phyloP scores from a whole-genome alignment of 2,329 filamentous ascomycete species.

The Diplodia scrobiculata region DNA sequence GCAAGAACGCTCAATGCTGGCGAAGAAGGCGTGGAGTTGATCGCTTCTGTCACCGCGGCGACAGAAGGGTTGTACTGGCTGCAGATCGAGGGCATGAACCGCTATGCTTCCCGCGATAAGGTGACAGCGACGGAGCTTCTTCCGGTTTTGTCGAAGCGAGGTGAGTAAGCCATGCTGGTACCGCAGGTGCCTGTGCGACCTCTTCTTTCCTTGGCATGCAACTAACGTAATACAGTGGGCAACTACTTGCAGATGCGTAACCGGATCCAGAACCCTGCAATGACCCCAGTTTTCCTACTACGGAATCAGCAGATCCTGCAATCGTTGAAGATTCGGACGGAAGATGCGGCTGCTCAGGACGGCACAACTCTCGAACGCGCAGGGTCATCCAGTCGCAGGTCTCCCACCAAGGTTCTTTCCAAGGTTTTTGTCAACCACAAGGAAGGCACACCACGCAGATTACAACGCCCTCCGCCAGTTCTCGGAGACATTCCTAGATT shows the following conservation, averaged over 20 bases:
- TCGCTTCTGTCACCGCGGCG: conserved; percentile 61
- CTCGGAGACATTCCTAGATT: conserved; percentile 42
- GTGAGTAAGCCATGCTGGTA: conserved; percentile 53
- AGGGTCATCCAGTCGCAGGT: conserved; percentile 67
- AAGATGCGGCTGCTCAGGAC: conserved; percentile 42
- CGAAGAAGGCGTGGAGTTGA: conserved; percentile 66
- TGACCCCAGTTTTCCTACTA: conserved; percentile 70
- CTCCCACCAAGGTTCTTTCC: conserved; percentile 86
- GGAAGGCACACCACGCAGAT: conserved; percentile 39
- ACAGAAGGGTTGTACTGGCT: conserved; percentile 60
- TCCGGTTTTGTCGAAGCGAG: conserved; percentile 70
- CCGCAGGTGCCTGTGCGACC: background rate
- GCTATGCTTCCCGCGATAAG: conserved; percentile 72
- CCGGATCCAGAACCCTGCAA: conserved; percentile 63
- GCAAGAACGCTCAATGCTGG: conserved; percentile 56
- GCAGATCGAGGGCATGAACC: conserved; percentile 66
- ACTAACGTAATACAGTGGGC: conserved; percentile 57
- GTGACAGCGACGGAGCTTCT: conserved; percentile 72
- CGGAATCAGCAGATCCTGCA: conserved; percentile 78
- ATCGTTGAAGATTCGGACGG: conserved; percentile 63
- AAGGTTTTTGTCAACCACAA: conserved; percentile 70
- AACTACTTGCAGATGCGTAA: conserved; percentile 72
- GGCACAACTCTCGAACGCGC: conserved; percentile 38
- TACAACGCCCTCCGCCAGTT: conserved; percentile 40
- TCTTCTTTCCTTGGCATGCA: background rate